Evolutionary conservation across 108 stramenopile genomes (phyloP).

Genomic region (Skeletonema marinoi): DNA sequence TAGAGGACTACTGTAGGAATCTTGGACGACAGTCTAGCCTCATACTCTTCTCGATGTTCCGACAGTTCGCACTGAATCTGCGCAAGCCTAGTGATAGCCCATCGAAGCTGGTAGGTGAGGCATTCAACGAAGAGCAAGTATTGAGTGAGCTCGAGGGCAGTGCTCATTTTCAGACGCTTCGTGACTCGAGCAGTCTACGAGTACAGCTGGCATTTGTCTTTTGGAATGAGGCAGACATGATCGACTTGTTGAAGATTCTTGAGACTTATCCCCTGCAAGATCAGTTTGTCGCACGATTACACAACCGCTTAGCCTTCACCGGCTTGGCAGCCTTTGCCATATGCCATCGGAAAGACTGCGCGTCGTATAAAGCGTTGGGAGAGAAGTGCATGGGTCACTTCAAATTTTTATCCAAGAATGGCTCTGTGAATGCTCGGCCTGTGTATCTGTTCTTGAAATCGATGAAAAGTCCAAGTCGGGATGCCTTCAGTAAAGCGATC

Average conservation of each 20-base stretch:
- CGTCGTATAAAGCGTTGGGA: conserved; percentile 1
- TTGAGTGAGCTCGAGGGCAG: neutral
- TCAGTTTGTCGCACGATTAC: neutral
- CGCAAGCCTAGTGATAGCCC: neutral
- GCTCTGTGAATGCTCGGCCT: conserved; percentile 36
- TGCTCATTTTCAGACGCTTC: neutral
- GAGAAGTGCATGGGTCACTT: conserved; percentile 18
- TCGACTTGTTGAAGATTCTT: neutral
- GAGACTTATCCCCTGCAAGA: neutral
- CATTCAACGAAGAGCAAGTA: conserved; percentile 5
- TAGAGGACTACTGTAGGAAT: conserved; percentile 15
- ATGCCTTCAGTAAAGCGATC: conserved; percentile 31
- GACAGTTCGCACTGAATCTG: conserved; percentile 6
- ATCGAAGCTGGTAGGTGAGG: neutral
- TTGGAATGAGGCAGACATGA: conserved; percentile 3
- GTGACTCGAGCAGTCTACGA: conserved; percentile 1
- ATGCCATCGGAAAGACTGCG: neutral
- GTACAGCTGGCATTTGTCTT: conserved; percentile 3
- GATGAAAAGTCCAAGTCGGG: conserved; percentile 7
- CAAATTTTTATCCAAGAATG: conserved; percentile 11
- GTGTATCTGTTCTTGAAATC: conserved; percentile 21
- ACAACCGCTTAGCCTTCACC: conserved; percentile 6
- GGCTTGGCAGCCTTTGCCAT: conserved; percentile 1
- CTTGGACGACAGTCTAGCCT: neutral
- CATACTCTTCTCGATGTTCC: neutral